A percentile compares a stretch with the other conserved stretches of the same genome.
phyloP scores from a whole-genome alignment of 805 yeast genomes.

The Scheffersomyces lignosus region DNA sequence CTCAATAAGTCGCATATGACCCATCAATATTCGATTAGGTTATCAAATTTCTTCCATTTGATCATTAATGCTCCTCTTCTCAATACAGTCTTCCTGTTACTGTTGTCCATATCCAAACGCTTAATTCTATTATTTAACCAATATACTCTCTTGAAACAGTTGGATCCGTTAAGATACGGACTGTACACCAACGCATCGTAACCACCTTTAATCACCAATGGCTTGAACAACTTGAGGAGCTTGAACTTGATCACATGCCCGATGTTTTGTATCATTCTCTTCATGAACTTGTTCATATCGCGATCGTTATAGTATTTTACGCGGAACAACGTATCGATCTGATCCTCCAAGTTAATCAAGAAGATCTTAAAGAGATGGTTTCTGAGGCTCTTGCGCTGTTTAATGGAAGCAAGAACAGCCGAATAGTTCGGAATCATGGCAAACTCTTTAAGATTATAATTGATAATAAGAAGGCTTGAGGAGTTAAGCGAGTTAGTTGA shows the following conservation, averaged over 20 bases:
- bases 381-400: conserved; percentile 22
- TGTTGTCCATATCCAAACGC: conserved; percentile 3
- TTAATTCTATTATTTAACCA: conserved; percentile 21
- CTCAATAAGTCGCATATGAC: too few relatives aligned
- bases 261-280: conserved; percentile 24
- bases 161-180: conserved; percentile 19
- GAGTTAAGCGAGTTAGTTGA: conserved; percentile 7
- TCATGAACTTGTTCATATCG: conserved; percentile 27
- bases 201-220: conserved; percentile 9
- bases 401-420: conserved; percentile 19
- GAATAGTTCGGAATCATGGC: conserved; percentile 37
- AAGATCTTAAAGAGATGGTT: conserved; percentile 38
- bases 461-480: conserved; percentile 7
- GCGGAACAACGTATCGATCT: conserved; percentile 34
- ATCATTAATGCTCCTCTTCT: conserved; percentile 2
- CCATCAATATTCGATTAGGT: conserved; percentile 6
- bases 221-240: conserved; percentile 23
- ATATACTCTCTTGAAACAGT: conserved; percentile 30
- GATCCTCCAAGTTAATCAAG: conserved; percentile 37
- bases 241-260: conserved; percentile 26
- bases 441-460: conserved; percentile 30
- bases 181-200: conserved; percentile 27
- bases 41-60: conserved; percentile 9
- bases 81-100: not conserved
- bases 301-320: conserved; percentile 35